Base-by-base conservation (phyloP, 2,329 filamentous ascomycete species). In the Penicillium hordei region DNA sequence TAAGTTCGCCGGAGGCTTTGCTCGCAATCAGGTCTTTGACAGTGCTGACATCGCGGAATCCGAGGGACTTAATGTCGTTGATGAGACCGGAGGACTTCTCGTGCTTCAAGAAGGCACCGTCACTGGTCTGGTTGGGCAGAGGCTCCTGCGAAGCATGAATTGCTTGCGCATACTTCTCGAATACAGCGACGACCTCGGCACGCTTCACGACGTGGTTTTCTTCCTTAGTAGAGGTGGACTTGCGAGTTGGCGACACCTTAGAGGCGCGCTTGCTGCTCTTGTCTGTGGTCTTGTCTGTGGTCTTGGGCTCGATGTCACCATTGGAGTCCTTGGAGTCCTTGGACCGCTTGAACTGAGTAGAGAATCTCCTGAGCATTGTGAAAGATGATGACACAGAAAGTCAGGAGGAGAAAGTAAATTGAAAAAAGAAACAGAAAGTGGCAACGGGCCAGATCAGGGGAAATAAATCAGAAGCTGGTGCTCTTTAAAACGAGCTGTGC, bases 1-100 rank as follows among this genome's bases (percentile, higher is more conserved):
- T 74, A 12, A 87, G 78, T 48, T 84, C 81, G 1, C 88, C 86
- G 64, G 84, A 87, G 33, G 86, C 72, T 73, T 90, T 86, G 60
- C 77, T 80, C 54, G 83, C 81, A 57, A 90, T 76, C 38, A 91
- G 75, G 5, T 83, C 79, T 44, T 83, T 72, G 19, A 91, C 75
- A 0, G 88, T 90, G 65, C 83, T 82, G 44, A 89, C 70, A 63
- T 91, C 88, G 79, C 73, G 67, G 38, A 74, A 79, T 58, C 62
- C 81, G 72, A 91, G 72, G 5, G 81, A 74, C 61, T 79, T 84
- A 48, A 90, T 63, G 65, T 90, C 88, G 48, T 82, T 73, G 59
- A 78, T 76, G 36, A 87, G 64, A 1, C 81, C 79, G 0, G 81
- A 81, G 15, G 82, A 79, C 62, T 78, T 77, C n/a, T 76, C 75